Conservation (phyloP, 352 stramenopile genomes). For the Globisporangium rhizosaccharum region DNA sequence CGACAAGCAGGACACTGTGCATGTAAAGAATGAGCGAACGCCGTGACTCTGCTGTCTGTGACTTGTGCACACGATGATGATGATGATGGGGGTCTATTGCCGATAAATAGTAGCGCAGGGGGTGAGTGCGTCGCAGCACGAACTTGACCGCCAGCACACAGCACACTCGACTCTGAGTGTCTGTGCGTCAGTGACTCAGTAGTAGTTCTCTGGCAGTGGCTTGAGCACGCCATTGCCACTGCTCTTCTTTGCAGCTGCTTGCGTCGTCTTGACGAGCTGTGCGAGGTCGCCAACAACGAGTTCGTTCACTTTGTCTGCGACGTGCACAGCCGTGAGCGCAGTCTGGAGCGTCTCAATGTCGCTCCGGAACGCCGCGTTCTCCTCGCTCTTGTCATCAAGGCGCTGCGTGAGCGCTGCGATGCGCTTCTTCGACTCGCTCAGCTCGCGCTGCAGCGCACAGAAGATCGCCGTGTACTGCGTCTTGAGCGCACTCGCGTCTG, state of each 20-base stretch:
- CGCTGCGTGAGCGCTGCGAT: conserved; percentile 37
- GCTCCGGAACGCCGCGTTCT: conserved; percentile 50
- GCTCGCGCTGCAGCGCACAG: conserved; percentile 50
- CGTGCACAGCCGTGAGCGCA: conserved; percentile 54
- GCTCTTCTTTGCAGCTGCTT: not conserved
- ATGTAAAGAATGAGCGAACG: too few species aligned
- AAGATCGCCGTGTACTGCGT: conserved; percentile 66
- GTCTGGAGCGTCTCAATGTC: conserved; percentile 65
- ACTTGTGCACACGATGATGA: too few species aligned
- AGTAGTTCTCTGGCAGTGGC: conserved; percentile 13
- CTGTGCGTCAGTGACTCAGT: conserved; percentile 1
- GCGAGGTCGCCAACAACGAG: conserved; percentile 46
- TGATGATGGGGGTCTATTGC: too few species aligned
- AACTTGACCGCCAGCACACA: too few species aligned
- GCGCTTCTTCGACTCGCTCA: conserved; percentile 56
- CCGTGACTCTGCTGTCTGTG: too few species aligned
- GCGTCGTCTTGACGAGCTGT: conserved; percentile 23
- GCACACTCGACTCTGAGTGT: too few species aligned
- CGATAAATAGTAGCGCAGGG: too few species aligned
- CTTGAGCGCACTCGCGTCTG: conserved; percentile 31
- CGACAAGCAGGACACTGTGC: too few species aligned
- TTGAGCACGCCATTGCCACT: not conserved
- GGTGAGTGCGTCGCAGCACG: too few species aligned
- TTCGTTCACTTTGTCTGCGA: conserved; percentile 58
- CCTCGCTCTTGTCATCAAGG: conserved; percentile 51